Evolutionary conservation across 1,284 basidiomycete species (phyloP).

Genomic region (Boletus mariae): DNA sequence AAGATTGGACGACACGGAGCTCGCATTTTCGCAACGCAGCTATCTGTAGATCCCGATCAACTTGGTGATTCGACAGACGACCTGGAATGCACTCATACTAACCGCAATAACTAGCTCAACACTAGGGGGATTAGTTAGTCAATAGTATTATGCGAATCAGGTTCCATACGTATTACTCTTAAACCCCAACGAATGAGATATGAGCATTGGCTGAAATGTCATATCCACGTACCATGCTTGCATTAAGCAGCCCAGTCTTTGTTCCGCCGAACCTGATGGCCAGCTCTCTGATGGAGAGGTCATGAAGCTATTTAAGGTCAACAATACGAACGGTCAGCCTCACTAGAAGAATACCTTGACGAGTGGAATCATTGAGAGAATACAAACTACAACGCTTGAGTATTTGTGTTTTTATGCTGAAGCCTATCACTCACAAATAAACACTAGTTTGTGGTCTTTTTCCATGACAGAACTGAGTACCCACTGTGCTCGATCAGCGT

Average conservation of each 20-base stretch:
- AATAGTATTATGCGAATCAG: background rate
- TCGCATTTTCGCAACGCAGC: slow-evolving; percentile 82
- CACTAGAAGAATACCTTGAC: slow-evolving; percentile 53
- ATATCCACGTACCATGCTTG: slow-evolving; percentile 60
- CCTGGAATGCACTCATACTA: slow-evolving; percentile 24
- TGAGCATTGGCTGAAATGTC: slow-evolving; percentile 7
- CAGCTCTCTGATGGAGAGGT: slow-evolving; percentile 74
- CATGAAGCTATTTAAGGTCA: slow-evolving; percentile 55
- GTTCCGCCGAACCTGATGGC: slow-evolving; percentile 74
- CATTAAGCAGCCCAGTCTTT: slow-evolving; percentile 76
- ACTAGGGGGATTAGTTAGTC: slow-evolving; percentile 33
- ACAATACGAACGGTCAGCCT: background rate
- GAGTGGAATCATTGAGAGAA: slow-evolving; percentile 65
- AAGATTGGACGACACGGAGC: slow-evolving; percentile 79
- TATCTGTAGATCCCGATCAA: slow-evolving; percentile 45
- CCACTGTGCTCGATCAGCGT: slow-evolving; percentile 46
- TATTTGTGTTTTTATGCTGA: background rate
- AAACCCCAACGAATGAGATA: background rate
- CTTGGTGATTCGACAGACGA: slow-evolving; percentile 8
- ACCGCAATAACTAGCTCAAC: slow-evolving; percentile 74
- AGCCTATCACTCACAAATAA: slow-evolving; percentile 50
- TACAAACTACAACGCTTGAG: slow-evolving; percentile 45
- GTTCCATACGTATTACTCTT: slow-evolving; percentile 65
- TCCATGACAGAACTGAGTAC: slow-evolving; percentile 54
- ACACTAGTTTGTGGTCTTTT: slow-evolving; percentile 57